Conservation (phyloP, 2,329 filamentous ascomycete genomes). For the Claviceps sp. region DNA sequence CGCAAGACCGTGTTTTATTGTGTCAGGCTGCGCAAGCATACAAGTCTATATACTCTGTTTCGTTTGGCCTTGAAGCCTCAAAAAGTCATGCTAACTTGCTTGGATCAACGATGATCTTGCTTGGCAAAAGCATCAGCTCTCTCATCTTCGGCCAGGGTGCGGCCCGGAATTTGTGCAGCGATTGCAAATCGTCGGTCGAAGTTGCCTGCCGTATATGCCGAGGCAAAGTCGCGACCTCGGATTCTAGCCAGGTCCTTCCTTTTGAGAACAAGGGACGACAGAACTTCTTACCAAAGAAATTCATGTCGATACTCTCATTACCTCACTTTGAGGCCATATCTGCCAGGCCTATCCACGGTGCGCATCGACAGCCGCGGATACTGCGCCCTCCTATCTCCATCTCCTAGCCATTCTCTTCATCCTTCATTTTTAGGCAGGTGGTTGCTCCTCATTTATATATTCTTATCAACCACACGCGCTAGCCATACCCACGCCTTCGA, state of each 20-base stretch:
- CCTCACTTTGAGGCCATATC: neutral
- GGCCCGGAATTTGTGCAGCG: no score
- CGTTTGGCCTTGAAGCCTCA: neutral
- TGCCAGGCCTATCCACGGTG: neutral
- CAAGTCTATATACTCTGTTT: neutral
- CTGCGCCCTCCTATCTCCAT: neutral
- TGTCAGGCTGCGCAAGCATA: neutral
- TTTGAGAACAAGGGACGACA: no score
- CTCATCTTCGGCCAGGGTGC: no score
- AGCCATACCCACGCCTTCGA: no score
- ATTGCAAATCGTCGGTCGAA: neutral
- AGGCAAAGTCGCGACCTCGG: neutral
- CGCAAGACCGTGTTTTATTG: neutral
- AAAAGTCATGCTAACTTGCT: no score
- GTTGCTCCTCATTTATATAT: neutral
- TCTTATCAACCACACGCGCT: neutral
- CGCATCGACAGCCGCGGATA: neutral
- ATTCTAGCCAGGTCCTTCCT: neutral
- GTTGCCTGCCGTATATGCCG: neutral
- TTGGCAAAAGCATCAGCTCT: no score
- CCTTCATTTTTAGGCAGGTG: no score
- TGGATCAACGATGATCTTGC: no score
- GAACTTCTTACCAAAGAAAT: no score
- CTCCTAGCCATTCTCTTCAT: no score
- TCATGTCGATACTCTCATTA: no score